Base-by-base conservation (phyloP, 768 basidiomycete species). In the Podaxis sp. region DNA sequence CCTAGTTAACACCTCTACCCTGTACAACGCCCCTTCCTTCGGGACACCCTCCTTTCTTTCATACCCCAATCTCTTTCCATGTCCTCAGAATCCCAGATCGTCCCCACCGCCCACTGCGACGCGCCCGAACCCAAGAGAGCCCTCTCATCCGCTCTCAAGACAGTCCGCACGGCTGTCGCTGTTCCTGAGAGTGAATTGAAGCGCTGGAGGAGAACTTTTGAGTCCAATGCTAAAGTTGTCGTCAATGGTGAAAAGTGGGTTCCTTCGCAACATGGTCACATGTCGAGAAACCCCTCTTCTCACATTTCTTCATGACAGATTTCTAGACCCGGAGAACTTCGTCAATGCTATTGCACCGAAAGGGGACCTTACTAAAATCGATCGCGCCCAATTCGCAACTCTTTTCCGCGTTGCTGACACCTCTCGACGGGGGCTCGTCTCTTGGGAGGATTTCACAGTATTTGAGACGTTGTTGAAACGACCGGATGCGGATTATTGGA, bases 401-500 rank as follows among this genome's bases (percentile, higher is more conserved):
- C 82, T 96, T 63, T 96, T 95, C 77, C 87, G 87, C 59, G 91
- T 95, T 61, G 93, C 93, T 51, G 94, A 95, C 76, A 77, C 83
- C 47, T 83, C 84, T 47, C 83, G 84, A 70, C 84, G 87, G 64
- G 93, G 88, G 38, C 77, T 90, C 25, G 82, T 96, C 57, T 89
- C 90, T 54, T 98, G 93, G 89, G 94, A 97, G 68, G 97, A 99
- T 73, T 99, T 97, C 66, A 88, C 87, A 5, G 89, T 96, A 63
- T 99, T 99, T 71, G 90, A 98, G 78, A 95, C 94, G 16, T 77
- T 92, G 64, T 76, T 96, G 68, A 94, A 98, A 78, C 82, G 91
- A 64, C 93, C 96, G 18, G 96, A 98, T 73, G 96, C 96, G 32
- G 95, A 98, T 72, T 95, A 96, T 73, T 93, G 90, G 83, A 95